Percentiles rank a stretch among this genome's conserved stretches.
These are phyloP conservation scores for Hirsutella thompsonii DNA, from an alignment of 2,329 filamentous ascomycete species.

Conservation along the genomic window DNA sequence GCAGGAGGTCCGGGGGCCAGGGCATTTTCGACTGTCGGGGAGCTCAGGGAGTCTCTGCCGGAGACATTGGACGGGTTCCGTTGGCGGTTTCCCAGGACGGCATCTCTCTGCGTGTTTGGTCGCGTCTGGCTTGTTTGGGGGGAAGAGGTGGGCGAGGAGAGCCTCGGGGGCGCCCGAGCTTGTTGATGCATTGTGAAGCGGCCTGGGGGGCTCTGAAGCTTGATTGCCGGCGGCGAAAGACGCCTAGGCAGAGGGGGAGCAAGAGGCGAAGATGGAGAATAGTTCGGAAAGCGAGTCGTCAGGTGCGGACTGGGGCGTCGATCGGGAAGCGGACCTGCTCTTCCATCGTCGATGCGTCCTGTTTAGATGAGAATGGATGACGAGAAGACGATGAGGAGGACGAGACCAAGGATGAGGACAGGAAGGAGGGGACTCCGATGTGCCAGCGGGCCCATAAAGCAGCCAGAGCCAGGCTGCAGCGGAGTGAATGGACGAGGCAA, in stretches of 20 bases:
- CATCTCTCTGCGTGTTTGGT: slow-evolving; percentile 65
- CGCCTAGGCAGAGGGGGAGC: background rate
- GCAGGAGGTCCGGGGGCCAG: slow-evolving; percentile 37
- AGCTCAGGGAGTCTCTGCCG: slow-evolving; percentile 26
- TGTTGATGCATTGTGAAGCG: slow-evolving; percentile 68
- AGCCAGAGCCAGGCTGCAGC: background rate
- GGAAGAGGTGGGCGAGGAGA: slow-evolving; percentile 60
- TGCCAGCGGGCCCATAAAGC: background rate
- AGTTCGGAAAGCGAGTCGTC: background rate
- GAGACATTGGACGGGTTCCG: slow-evolving; percentile 30
- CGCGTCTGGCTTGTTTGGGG: slow-evolving; percentile 60
- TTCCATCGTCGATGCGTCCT: slow-evolving; percentile 3
- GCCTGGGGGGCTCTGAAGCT: too few relatives aligned
- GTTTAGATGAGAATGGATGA: background rate
- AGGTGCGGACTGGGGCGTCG: slow-evolving; percentile 2
- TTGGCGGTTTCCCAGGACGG: slow-evolving; percentile 22
- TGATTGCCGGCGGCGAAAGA: too few relatives aligned
- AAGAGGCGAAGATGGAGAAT: background rate
- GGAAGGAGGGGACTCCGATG: background rate
- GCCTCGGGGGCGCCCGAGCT: slow-evolving; percentile 60
- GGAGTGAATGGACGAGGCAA: background rate
- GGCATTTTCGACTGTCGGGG: slow-evolving; percentile 33
- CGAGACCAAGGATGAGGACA: background rate
- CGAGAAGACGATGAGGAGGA: background rate
- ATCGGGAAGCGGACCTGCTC: slow-evolving; percentile 1